phyloP scores from a whole-genome alignment of 768 basidiomycete genomes.

The Inosperma sp. region DNA sequence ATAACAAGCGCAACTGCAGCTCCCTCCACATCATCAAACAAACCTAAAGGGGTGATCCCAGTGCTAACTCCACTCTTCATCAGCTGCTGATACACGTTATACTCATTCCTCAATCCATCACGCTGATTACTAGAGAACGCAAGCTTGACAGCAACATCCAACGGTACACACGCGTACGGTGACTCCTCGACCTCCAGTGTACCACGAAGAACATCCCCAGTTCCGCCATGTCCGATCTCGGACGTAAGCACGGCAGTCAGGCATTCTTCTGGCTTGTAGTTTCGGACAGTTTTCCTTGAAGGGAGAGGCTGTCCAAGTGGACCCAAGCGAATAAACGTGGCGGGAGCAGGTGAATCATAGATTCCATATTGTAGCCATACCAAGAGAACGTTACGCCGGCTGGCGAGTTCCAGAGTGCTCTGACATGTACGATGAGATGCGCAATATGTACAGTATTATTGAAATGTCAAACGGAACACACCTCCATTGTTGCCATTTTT shows the following conservation, averaged over 20 bases:
- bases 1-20: constrained; percentile 7
- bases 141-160: too few relatives aligned
- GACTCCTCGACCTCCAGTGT: constrained; percentile 11
- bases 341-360: constrained; percentile 14
- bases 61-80: constrained; percentile 8
- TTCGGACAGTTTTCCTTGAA: constrained; percentile 10
- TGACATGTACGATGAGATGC: too few relatives aligned
- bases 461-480: too few relatives aligned
- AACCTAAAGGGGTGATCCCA: constrained; percentile 15
- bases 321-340: constrained; percentile 13
- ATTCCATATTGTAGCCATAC: constrained; percentile 13
- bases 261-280: constrained; percentile 13
- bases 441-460: too few relatives aligned
- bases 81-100: constrained; percentile 13
- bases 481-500: too few relatives aligned
- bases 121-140: too few relatives aligned
- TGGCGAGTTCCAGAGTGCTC: constrained; percentile 13
- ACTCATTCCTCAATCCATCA: constrained; percentile 15
- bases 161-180: too few relatives aligned
- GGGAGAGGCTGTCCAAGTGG: background rate
- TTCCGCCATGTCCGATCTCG: constrained; percentile 13
- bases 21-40: constrained; percentile 16
- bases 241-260: constrained; percentile 11
- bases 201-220: constrained; percentile 12
- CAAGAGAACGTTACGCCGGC: constrained; percentile 11